Evolutionary conservation across 306 rosid species (phyloP), one percentile per base, ranked within the genome.

Genomic region (Biancaea sappan): DNA sequence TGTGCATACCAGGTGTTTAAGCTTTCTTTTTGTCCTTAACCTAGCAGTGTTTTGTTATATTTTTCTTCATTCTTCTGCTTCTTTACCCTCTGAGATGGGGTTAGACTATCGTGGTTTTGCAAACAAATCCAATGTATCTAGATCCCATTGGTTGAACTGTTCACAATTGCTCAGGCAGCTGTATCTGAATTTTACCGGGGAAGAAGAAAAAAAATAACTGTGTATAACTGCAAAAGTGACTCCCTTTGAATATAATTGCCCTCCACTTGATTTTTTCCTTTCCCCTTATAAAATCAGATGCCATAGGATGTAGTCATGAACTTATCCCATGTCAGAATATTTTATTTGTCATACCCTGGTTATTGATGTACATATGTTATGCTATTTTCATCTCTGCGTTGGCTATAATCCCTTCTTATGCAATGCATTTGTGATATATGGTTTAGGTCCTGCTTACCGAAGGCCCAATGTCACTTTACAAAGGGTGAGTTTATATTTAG

Each of bases 401-500:
- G 46, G 18, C 37, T 12, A 4, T 71, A 16, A 61, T 43, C n/a
- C 46, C 59, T 69, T 67, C 72, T 77, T 60, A 35, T 69, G 62
- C 41, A 31, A 75, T 73, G 72, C 64, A 32, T 31, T 73, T 72
- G 1, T 59, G 72, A 32, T 71, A 18, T 66, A 46, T 80, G 77
- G 73, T 84, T 89, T 56, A 94, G 99, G 96, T 92, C 54, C 71
- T 84, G 77, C 83, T 58, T 69, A 81, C 88, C 9, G 97, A 94
- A 89, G 99, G 99, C 56, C 93, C 97, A 34, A 82, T 63, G 74
- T 96, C 92, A 51, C 97, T 95, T 69, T 95, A 95, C 88, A 92
- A 95, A 79, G 99, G 97, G 98, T 94, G 76, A 87, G 97, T 82
- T 74, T 79, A 69, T 38, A 40, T 81, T 38, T 66, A 56, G 19